Evolutionary conservation across 345 rosid genomes (phyloP).

Genomic region (Psidium friedrichsthalianum): DNA sequence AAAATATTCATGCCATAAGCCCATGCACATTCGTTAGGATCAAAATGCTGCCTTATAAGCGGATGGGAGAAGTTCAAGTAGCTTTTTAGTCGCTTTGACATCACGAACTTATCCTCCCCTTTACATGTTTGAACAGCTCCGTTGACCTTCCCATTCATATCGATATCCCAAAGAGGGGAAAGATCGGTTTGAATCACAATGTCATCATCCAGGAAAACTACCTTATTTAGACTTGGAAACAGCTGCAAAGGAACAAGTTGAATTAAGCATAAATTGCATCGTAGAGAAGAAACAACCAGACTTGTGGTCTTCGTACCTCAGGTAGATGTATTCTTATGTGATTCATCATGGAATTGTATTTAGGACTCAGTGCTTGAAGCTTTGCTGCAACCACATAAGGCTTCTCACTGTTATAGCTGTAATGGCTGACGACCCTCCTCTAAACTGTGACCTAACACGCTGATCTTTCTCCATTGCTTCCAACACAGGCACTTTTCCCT

Average conservation of each 20-base stretch:
- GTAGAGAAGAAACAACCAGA: background rate
- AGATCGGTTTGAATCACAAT: conserved; percentile 88
- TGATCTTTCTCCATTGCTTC: conserved; percentile 99
- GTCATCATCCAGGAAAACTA: conserved; percentile 91
- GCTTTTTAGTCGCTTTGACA: conserved; percentile 81
- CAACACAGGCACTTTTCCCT: conserved; percentile 89
- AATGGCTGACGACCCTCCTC: conserved; percentile 94
- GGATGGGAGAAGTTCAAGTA: conserved; percentile 94
- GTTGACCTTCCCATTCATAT: conserved; percentile 84
- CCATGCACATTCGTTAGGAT: conserved; percentile 91
- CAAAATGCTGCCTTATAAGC: conserved; percentile 38
- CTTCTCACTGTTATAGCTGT: conserved; percentile 54
- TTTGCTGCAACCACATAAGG: conserved; percentile 77
- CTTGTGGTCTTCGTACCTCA: conserved; percentile 41
- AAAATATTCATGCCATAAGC: conserved; percentile 97
- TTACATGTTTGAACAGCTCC: conserved; percentile 91
- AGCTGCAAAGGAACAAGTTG: conserved; percentile 28
- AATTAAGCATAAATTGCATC: background rate
- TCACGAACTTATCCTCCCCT: conserved; percentile 71
- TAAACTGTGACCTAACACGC: conserved; percentile 67
- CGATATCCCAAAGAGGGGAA: conserved; percentile 85
- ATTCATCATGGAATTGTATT: conserved; percentile 88
- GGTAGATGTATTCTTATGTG: conserved; percentile 92
- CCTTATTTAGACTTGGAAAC: conserved; percentile 82
- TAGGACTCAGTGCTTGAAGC: conserved; percentile 91